Percentiles rank a stretch among this genome's conserved stretches.
Evolutionary conservation across 345 rosid species (phyloP).

Genomic region (Lepidium aucheri): DNA sequence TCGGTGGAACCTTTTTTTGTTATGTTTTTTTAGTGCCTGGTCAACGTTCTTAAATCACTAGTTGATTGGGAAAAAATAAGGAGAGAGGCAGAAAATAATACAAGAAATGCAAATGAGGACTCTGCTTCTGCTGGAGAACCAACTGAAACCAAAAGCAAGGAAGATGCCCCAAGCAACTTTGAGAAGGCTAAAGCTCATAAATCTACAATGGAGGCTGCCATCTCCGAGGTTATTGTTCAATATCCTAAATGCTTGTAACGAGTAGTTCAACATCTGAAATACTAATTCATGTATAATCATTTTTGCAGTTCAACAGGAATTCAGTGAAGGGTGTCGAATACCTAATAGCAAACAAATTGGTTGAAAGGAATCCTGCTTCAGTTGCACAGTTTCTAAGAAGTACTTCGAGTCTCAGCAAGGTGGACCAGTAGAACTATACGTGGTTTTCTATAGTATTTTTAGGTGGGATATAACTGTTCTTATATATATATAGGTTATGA

Average conservation of each 20-base stretch:
- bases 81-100: conserved; percentile 42
- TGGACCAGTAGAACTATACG: conserved; percentile 20
- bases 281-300: conserved; percentile 15
- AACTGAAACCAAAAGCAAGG: conserved; percentile 45
- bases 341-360: conserved; percentile 69
- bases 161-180: conserved; percentile 69
- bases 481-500: conserved; percentile 80
- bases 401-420: conserved; percentile 77
- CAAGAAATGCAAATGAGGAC: conserved; percentile 32
- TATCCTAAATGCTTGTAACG: background rate
- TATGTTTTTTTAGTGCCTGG: conserved; percentile 63
- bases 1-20: conserved; percentile 21
- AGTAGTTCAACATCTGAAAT: background rate
- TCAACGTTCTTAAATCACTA: conserved; percentile 78
- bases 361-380: conserved; percentile 69
- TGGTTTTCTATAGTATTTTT: conserved; percentile 7
- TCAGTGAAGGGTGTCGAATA: conserved; percentile 71
- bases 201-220: conserved; percentile 86
- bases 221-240: conserved; percentile 56
- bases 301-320: conserved; percentile 84
- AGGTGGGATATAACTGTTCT: conserved; percentile 28
- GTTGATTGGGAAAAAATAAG: conserved; percentile 88
- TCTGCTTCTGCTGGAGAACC: conserved; percentile 34
- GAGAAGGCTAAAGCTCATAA: conserved; percentile 98
- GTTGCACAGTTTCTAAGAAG: conserved; percentile 85